phyloP scores from a whole-genome alignment of 2,329 filamentous ascomycete species.

The Samsoniella hepiali region DNA sequence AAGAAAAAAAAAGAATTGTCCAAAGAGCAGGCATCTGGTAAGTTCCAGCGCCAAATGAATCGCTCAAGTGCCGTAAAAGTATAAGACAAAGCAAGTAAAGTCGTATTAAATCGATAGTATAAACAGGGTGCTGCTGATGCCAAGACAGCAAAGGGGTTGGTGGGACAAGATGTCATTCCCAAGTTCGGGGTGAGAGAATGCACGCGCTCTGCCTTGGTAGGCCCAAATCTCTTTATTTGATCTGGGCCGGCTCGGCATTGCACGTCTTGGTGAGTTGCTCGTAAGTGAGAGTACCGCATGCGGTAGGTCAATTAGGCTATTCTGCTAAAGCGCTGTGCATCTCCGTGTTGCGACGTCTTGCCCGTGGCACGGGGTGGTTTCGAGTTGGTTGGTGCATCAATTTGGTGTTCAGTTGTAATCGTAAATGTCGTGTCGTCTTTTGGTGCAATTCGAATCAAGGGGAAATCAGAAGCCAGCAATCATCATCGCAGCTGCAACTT shows the following conservation, averaged over 20 bases:
- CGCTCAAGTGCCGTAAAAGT: conserved; percentile 8
- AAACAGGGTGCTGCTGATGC: conserved; percentile 4
- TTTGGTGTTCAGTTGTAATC: conserved; percentile 14
- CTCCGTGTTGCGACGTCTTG: not conserved
- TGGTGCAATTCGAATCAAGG: not conserved
- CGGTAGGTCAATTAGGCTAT: conserved; percentile 19
- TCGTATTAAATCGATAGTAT: conserved; percentile 10
- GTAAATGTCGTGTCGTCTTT: conserved; percentile 8
- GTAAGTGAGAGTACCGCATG: conserved; percentile 13
- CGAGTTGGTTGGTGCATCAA: conserved; percentile 7
- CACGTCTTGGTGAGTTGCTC: conserved; percentile 6
- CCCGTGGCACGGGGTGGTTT: not conserved
- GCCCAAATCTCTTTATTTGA: conserved; percentile 1
- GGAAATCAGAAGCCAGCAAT: not conserved
- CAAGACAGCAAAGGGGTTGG: not conserved
- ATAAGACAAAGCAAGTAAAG: not conserved
- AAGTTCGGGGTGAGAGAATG: not conserved
- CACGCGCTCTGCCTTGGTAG: not conserved
- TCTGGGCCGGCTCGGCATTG: conserved; percentile 1
- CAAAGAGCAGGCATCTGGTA: not conserved
- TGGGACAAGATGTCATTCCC: not conserved
- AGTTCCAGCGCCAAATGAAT: not conserved
- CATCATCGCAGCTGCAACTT: not conserved
- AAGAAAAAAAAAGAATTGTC: not conserved
- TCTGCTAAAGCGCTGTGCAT: conserved; percentile 15